phyloP scores from a whole-genome alignment of 1,284 basidiomycete species.

The Ganoderma boninense region DNA sequence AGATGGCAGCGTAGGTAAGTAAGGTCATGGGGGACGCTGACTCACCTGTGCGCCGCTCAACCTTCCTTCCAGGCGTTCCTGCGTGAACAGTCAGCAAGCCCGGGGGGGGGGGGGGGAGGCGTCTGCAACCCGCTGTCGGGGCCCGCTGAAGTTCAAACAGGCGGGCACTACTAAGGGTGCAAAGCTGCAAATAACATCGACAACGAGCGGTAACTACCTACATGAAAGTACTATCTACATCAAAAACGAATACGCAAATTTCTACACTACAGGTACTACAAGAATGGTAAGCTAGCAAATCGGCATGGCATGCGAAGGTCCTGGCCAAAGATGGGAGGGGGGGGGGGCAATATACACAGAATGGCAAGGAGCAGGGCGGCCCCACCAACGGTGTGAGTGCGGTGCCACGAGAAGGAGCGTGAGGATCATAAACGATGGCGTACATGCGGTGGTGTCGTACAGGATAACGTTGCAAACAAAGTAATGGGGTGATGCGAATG shows the following conservation, averaged over 20 bases:
- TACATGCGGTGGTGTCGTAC: conserved; percentile 12
- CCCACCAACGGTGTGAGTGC: background rate
- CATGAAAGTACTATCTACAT: background rate
- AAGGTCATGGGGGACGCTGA: background rate
- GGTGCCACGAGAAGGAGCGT: background rate
- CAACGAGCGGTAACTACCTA: background rate
- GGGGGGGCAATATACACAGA: background rate
- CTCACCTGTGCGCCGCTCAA: background rate
- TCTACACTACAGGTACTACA: background rate
- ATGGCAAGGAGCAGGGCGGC: background rate
- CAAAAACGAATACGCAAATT: background rate
- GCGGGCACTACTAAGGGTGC: background rate
- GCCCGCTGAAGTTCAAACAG: background rate
- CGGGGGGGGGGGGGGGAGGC: background rate
- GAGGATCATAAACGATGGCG: background rate
- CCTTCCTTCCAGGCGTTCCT: background rate
- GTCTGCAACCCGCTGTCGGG: background rate
- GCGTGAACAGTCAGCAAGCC: background rate
- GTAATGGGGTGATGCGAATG: conserved; percentile 7
- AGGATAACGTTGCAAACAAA: conserved; percentile 1
- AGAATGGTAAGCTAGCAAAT: background rate
- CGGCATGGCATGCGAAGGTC: no score
- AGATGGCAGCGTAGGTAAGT: background rate
- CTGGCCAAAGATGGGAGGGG: no score
- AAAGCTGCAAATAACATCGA: background rate